Conservation (phyloP, 2,329 filamentous ascomycete species). For the Rachicladosporium sp. region DNA sequence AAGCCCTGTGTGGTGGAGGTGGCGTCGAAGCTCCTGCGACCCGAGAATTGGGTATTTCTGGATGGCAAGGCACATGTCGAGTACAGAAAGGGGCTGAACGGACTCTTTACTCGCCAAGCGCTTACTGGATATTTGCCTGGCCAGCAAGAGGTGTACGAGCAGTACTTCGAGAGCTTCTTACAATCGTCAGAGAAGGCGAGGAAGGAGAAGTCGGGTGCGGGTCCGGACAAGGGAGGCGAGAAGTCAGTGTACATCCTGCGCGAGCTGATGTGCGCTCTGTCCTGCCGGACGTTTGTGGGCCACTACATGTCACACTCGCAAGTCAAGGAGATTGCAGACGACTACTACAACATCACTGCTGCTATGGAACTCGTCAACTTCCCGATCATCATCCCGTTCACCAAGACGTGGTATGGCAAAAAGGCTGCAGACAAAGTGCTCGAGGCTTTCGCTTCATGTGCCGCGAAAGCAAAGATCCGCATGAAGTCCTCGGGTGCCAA, state of each 20-base stretch:
- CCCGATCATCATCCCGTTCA: constrained; percentile 89
- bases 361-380: constrained; percentile 97
- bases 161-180: constrained; percentile 71
- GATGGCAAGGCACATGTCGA: constrained; percentile 92
- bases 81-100: constrained; percentile 92
- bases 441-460: constrained; percentile 77
- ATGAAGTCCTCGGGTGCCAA: constrained; percentile 74
- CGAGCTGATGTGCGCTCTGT: constrained; percentile 87
- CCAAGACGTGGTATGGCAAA: constrained; percentile 95
- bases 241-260: constrained; percentile 90
- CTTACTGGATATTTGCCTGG: constrained; percentile 80
- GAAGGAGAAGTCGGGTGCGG: constrained; percentile 26
- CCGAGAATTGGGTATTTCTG: constrained; percentile 92
- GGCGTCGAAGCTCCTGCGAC: constrained; percentile 83
- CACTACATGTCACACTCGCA: constrained; percentile 86
- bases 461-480: constrained; percentile 74
- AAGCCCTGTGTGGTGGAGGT: constrained; percentile 95
- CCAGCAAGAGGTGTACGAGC: constrained; percentile 82
- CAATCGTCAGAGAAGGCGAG: constrained; percentile 44
- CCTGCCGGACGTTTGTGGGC: constrained; percentile 92
- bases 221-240: constrained; percentile 49
- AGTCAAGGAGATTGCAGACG: constrained; percentile 87
- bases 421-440: constrained; percentile 89
- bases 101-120: constrained; percentile 82
- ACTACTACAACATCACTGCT: constrained; percentile 93